A percentile compares a stretch with the other conserved stretches of the same genome.
Conservation (phyloP, 1,139 yeast genomes). For the Petasospora rhodanensis region DNA sequence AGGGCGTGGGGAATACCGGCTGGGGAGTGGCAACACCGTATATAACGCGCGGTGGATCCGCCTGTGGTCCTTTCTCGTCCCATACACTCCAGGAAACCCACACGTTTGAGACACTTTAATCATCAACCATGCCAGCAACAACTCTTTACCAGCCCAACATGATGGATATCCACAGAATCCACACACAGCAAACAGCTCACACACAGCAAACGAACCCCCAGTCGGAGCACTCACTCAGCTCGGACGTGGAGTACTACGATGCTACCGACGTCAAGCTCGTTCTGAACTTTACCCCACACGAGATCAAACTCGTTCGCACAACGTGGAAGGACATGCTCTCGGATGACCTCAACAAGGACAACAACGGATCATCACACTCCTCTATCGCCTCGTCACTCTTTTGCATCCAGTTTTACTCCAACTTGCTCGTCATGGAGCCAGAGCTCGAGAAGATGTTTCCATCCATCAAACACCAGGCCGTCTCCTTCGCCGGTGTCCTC, state of each 20-base stretch:
- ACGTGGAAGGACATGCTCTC: slow-evolving; percentile 37
- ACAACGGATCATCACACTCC: slow-evolving; percentile 11
- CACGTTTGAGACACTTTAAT: too few relatives aligned
- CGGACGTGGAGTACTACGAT: slow-evolving; percentile 10
- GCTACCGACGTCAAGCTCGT: slow-evolving; percentile 16
- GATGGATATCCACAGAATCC: slow-evolving; percentile 1
- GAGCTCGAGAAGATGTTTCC: slow-evolving; percentile 56
- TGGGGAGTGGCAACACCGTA: too few relatives aligned
- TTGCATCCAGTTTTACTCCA: slow-evolving; percentile 60
- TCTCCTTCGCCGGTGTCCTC: slow-evolving; percentile 76
- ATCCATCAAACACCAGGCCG: slow-evolving; percentile 65
- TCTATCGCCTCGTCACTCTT: slow-evolving; percentile 46
- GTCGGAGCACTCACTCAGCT: slow-evolving; percentile 11
- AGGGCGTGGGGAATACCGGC: too few relatives aligned
- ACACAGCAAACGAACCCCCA: too few relatives aligned
- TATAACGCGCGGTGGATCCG: too few relatives aligned
- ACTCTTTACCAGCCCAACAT: not conserved
- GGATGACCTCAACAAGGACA: slow-evolving; percentile 24
- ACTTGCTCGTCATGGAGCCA: slow-evolving; percentile 50
- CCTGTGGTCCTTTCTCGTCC: too few relatives aligned
- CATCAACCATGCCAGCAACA: too few relatives aligned
- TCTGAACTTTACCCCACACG: slow-evolving; percentile 31
- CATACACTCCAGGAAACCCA: too few relatives aligned
- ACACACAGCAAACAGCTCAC: slow-evolving; percentile 7
- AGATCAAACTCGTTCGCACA: slow-evolving; percentile 33